phyloP scores from a whole-genome alignment of 306 rosid species.

The Vachellia pachyceras region DNA sequence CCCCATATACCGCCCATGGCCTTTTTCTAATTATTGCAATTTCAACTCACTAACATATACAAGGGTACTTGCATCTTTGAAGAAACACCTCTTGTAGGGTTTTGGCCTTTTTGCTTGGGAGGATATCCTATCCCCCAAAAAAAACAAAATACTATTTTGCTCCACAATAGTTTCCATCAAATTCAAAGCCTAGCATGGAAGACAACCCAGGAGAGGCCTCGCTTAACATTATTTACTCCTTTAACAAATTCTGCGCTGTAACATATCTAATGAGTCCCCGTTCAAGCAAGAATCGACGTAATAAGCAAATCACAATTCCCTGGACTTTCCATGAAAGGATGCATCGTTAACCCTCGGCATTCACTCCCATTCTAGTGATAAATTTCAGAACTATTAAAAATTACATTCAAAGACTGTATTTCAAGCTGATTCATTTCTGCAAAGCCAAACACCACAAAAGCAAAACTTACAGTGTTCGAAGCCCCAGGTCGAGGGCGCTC shows the following conservation, averaged over 20 bases:
- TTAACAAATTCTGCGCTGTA: background rate
- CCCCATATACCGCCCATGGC: background rate
- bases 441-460: conserved; percentile 24
- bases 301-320: background rate
- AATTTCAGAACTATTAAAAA: background rate
- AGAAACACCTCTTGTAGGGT: background rate
- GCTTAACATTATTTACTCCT: background rate
- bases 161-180: background rate
- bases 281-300: conserved; percentile 11
- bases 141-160: background rate
- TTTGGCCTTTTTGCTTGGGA: background rate
- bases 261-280: background rate
- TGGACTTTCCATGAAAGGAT: background rate
- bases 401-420: background rate
- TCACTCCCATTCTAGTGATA: background rate
- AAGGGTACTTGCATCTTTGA: background rate
- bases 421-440: conserved; percentile 17
- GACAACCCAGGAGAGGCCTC: background rate
- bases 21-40: background rate
- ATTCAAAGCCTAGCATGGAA: background rate
- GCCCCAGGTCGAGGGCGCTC: conserved; percentile 66
- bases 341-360: background rate
- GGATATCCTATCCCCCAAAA: background rate
- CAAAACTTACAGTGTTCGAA: conserved; percentile 55
- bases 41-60: background rate